Conservation (phyloP, 495 filamentous ascomycete species). For the Podospora australis region DNA sequence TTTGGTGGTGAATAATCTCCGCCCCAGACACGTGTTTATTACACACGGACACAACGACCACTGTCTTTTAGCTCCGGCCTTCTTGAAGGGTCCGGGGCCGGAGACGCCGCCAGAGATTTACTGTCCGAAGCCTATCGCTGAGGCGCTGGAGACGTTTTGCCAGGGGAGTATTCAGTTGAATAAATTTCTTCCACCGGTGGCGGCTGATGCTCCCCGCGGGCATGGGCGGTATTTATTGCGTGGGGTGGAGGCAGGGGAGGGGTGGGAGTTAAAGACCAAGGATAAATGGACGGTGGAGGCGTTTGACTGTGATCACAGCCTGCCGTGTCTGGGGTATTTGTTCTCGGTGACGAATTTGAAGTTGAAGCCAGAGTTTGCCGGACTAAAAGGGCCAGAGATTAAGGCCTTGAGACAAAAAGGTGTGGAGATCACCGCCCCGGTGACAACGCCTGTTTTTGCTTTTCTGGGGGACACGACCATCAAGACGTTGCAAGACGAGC, state of each 20-base stretch:
- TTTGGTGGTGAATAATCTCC: constrained; percentile 27
- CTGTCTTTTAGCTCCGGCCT: constrained; percentile 26
- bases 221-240: background rate
- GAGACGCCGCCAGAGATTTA: constrained; percentile 30
- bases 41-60: constrained; percentile 39
- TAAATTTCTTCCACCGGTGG: constrained; percentile 15
- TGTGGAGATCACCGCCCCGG: constrained; percentile 19
- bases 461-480: constrained; percentile 34
- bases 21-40: constrained; percentile 37
- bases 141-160: constrained; percentile 22
- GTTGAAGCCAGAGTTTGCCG: constrained; percentile 20
- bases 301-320: constrained; percentile 30
- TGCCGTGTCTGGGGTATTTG: constrained; percentile 35
- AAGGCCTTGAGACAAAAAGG: constrained; percentile 17
- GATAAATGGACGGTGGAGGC: constrained; percentile 23
- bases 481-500: constrained; percentile 10
- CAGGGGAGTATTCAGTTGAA: constrained; percentile 25
- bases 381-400: constrained; percentile 16
- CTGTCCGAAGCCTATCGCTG: constrained; percentile 27
- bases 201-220: too few species aligned
- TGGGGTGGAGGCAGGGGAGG: background rate
- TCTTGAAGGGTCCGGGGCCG: constrained; percentile 15
- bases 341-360: constrained; percentile 23
- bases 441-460: constrained; percentile 28
- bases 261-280: background rate